These are phyloP conservation scores for Nemania abortiva DNA, from an alignment of 2,329 filamentous ascomycete genomes.

Conservation along the genomic window DNA sequence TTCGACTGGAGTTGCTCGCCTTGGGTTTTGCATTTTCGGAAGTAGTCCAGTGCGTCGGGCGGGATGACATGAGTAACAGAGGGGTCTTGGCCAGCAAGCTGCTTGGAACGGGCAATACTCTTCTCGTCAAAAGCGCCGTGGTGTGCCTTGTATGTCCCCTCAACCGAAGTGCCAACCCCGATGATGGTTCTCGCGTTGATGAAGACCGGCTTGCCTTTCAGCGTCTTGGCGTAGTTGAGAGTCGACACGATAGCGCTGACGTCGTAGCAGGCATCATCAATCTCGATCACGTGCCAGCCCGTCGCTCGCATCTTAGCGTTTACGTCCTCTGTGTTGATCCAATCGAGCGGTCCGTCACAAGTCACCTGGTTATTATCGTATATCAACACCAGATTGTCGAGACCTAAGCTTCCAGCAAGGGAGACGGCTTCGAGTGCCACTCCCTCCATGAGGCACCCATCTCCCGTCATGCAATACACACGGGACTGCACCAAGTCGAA, in stretches of 20 bases:
- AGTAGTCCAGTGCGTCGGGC: constrained; percentile 3
- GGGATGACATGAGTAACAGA: not conserved
- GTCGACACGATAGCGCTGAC: constrained; percentile 60
- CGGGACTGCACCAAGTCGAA: constrained; percentile 63
- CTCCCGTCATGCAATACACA: constrained; percentile 66
- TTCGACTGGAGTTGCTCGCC: not conserved
- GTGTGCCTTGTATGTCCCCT: constrained; percentile 63
- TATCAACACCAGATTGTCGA: constrained; percentile 66
- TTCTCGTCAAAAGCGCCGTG: not conserved
- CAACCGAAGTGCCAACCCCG: constrained; percentile 61
- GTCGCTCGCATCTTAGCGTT: constrained; percentile 66
- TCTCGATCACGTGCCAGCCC: constrained; percentile 65
- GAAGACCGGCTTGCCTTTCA: constrained; percentile 62
- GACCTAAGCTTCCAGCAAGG: constrained; percentile 62
- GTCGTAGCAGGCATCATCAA: constrained; percentile 63
- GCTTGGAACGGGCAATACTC: constrained; percentile 1
- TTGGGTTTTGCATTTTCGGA: constrained; percentile 6
- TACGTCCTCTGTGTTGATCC: constrained; percentile 60
- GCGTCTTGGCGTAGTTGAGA: constrained; percentile 47
- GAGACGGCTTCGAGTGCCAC: constrained; percentile 67
- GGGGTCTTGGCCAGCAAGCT: constrained; percentile 9
- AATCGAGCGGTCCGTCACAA: constrained; percentile 65
- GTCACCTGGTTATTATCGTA: constrained; percentile 71
- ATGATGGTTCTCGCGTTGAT: constrained; percentile 70
- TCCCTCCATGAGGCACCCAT: constrained; percentile 60